These are phyloP conservation scores for Limtongozyma cylindracea DNA, from an alignment of 805 yeast species.

Conservation along the genomic window DNA sequence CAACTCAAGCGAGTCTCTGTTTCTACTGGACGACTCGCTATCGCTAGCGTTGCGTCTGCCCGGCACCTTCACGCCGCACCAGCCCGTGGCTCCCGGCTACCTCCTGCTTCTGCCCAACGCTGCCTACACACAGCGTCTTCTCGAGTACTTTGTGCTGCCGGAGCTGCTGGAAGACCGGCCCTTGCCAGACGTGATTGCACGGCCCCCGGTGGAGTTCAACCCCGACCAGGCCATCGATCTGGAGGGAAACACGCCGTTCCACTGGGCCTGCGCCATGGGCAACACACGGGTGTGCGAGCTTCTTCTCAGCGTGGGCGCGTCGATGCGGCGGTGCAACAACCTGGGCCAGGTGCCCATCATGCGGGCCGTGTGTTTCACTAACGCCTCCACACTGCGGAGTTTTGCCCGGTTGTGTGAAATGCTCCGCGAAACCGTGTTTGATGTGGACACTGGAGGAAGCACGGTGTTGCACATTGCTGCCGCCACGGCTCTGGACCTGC, in stretches of 20 bases:
- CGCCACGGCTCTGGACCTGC: no score
- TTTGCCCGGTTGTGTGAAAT: conserved; percentile 11
- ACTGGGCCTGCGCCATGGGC: conserved; percentile 90
- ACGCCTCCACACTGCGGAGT: conserved; percentile 11
- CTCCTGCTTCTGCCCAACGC: no score
- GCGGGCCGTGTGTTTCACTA: conserved; percentile 15
- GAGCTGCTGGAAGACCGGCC: no score
- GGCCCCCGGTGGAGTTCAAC: conserved; percentile 23
- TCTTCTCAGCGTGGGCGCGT: conserved; percentile 36
- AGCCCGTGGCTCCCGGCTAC: no score
- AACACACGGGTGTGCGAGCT: conserved; percentile 41
- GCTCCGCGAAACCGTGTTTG: conserved; percentile 10
- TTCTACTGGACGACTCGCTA: no score
- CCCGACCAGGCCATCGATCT: conserved; percentile 82
- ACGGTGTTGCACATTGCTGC: conserved; percentile 13
- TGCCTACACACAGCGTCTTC: no score
- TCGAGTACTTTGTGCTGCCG: no score
- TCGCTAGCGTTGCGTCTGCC: no score
- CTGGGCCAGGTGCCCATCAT: conserved; percentile 70
- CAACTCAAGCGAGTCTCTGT: no score
- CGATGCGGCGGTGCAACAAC: conserved; percentile 44
- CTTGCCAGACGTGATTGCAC: conserved; percentile 14
- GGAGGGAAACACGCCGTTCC: conserved; percentile 79
- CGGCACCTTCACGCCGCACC: no score
- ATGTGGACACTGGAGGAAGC: conserved; percentile 12